A percentile compares a stretch with the other conserved stretches of the same genome.
These are phyloP conservation scores for Lactifluus hygrophoroides DNA, from an alignment of 768 basidiomycete species.

Conservation along the genomic window DNA sequence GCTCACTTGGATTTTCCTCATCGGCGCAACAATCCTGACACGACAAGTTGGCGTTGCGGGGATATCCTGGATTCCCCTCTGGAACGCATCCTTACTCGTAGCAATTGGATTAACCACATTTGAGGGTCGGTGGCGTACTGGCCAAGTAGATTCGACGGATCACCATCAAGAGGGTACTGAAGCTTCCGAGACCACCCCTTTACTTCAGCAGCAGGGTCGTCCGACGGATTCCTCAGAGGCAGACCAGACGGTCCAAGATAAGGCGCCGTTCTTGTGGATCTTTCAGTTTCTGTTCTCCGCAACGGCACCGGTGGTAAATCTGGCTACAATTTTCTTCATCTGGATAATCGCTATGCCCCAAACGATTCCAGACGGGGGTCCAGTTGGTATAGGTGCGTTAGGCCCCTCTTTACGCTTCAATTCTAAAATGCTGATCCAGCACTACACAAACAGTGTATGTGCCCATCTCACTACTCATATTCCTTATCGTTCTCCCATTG, in stretches of 20 bases:
- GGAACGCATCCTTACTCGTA: constrained; percentile 40
- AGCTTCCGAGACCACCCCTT: constrained; percentile 14
- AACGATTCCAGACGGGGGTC: constrained; percentile 55
- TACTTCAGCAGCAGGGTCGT: constrained; percentile 1
- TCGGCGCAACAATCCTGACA: constrained; percentile 40
- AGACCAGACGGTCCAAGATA: constrained; percentile 15
- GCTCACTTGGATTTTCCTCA: constrained; percentile 51
- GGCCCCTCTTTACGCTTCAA: background rate
- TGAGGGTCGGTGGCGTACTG: constrained; percentile 28
- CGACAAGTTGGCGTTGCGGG: constrained; percentile 39
- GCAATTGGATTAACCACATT: constrained; percentile 33
- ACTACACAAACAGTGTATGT: constrained; percentile 39
- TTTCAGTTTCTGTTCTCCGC: constrained; percentile 47
- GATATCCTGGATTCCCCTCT: constrained; percentile 48
- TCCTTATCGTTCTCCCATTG: constrained; percentile 49
- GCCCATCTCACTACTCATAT: constrained; percentile 35
- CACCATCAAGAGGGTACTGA: constrained; percentile 6
- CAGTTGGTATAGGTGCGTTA: constrained; percentile 39
- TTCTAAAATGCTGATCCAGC: background rate
- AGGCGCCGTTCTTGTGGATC: constrained; percentile 46
- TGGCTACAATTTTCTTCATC: constrained; percentile 41
- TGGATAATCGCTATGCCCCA: constrained; percentile 38
- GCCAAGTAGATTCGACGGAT: constrained; percentile 13
- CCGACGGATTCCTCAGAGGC: background rate
- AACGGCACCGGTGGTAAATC: constrained; percentile 43